Evolutionary conservation across 2,329 filamentous ascomycete species (phyloP), one percentile per base, ranked within the genome.

Genomic region (Lanzia echinophila): DNA sequence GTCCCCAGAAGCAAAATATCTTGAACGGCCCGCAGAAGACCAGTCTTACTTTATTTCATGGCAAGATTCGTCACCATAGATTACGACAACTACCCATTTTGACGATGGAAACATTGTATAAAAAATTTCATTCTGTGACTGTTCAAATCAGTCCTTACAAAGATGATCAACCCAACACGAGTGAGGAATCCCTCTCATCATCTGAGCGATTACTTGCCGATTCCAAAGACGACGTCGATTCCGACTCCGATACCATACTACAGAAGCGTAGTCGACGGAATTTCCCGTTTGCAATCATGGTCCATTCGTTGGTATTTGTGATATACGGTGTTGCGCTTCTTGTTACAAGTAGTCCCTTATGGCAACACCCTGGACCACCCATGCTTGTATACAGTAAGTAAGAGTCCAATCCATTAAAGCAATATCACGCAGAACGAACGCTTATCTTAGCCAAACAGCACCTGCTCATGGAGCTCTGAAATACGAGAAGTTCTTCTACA

Each of bases 401-500:
- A 4, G 24, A 8, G 24, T 38, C 12, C 6, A 11, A 32, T 2
- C 3, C 2, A 2, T 11, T 2, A 0, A 17, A 34, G 2, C 17
- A 10, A 42, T 6, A 15, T 3, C 1, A 13, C 2, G 6, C 5
- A 10, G 3, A 31, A 39, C 22, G 20, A 15, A 17, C 32, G 15
- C 36, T 50, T n/a, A 50, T 33, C 31, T 31, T 10, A 8, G 11
- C 8, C 2, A 33, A 42, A 41, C 32, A 50, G 47, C 36, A 41
- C 47, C 47, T 1, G 47, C 38, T 8, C n/a, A 38, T 6, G 36
- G 20, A n/a, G 47, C 33, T 31, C 20, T 50, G 12, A n/a, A 42
- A 12, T 50, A 50, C 32, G 47, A 50, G 17, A 50, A 50, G 22
- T 15, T 50, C 15, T 41, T 50, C 19, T 50, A 50, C 36, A 42